These are phyloP conservation scores for Letharia columbiana DNA, from an alignment of 495 filamentous ascomycete species.

Conservation along the genomic window DNA sequence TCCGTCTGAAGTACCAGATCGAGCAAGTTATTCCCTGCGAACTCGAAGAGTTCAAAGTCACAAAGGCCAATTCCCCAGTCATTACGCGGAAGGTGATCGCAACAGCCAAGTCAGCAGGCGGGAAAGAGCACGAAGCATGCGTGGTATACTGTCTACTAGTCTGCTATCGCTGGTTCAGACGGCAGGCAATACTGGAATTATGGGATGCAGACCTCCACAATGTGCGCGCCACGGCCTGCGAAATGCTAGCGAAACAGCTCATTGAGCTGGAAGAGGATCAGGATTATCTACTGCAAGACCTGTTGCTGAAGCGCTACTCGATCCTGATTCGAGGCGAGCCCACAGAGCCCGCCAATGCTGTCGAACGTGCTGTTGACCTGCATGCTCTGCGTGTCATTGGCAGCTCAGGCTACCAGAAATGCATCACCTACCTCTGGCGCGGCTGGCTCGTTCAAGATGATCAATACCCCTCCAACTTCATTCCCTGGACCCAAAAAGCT, in stretches of 20 bases:
- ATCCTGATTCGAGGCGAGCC: conserved; percentile 63
- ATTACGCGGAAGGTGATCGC: conserved; percentile 71
- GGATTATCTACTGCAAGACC: conserved; percentile 62
- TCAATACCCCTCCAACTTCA: conserved; percentile 73
- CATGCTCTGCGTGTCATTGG: conserved; percentile 83
- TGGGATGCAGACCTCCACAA: conserved; percentile 85
- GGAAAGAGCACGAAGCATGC: conserved; percentile 62
- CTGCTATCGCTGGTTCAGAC: conserved; percentile 84
- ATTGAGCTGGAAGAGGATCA: conserved; percentile 79
- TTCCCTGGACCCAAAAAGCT: conserved; percentile 69
- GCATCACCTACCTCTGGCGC: conserved; percentile 82
- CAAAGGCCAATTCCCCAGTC: conserved; percentile 68
- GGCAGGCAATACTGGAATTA: conserved; percentile 69
- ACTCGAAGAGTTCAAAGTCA: conserved; percentile 62
- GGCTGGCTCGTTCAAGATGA: conserved; percentile 96
- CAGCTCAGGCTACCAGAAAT: conserved; percentile 90
- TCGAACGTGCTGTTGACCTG: conserved; percentile 87
- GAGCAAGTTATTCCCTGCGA: conserved; percentile 85
- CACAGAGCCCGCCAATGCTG: conserved; percentile 69
- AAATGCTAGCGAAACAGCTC: conserved; percentile 88
- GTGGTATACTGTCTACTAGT: conserved; percentile 82
- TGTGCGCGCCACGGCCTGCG: conserved; percentile 73
- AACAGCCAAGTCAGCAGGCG: conserved; percentile 73
- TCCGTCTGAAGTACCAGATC: conserved; percentile 84
- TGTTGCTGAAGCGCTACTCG: conserved; percentile 87